These are phyloP conservation scores for Boletus pseudopeckii DNA, from an alignment of 768 basidiomycete genomes.

Conservation along the genomic window DNA sequence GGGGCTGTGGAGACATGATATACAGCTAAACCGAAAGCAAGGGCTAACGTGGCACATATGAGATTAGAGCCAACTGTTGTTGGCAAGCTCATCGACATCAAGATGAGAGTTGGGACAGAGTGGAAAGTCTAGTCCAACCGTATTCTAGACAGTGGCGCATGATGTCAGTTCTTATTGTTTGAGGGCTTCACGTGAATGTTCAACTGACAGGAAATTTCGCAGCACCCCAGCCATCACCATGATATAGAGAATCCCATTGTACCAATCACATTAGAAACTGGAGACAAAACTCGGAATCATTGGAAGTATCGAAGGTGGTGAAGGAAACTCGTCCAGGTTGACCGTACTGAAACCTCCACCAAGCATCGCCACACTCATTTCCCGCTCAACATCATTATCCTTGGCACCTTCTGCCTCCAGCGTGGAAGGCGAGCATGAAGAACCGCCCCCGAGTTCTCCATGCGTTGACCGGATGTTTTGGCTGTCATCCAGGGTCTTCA, in stretches of 20 bases:
- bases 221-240: neutral
- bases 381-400: conserved; percentile 14
- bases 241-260: neutral
- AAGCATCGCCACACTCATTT: conserved; percentile 25
- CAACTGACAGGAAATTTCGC: no score
- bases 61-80: conserved; percentile 6
- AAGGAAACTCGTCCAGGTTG: conserved; percentile 46
- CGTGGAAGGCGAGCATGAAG: conserved; percentile 2
- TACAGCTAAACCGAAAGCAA: conserved; percentile 19
- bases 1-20: conserved; percentile 28
- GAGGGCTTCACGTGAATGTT: no score
- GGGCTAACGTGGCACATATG: conserved; percentile 4
- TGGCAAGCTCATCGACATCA: neutral
- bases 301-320: conserved; percentile 37
- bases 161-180: neutral
- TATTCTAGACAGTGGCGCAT: neutral
- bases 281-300: conserved; percentile 31
- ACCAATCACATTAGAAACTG: conserved; percentile 14
- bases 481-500: conserved; percentile 5
- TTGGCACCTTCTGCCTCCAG: conserved; percentile 3
- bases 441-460: neutral
- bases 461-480: neutral
- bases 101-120: neutral
- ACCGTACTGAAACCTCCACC: conserved; percentile 39
- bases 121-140: neutral